phyloP scores from a whole-genome alignment of 2,329 filamentous ascomycete genomes.

The Apiospora malaysiana region DNA sequence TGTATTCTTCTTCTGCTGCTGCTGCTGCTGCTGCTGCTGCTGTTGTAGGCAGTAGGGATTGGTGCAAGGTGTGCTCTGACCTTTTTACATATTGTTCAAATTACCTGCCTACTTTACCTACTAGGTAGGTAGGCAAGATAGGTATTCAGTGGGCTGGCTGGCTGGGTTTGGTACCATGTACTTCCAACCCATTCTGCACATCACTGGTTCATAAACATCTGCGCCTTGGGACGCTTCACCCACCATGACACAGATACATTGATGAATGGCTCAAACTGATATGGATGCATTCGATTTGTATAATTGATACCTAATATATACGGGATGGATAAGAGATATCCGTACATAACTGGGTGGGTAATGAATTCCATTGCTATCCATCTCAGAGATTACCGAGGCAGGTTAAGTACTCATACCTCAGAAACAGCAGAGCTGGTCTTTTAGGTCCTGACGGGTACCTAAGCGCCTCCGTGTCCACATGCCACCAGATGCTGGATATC shows the following conservation, averaged over 20 bases:
- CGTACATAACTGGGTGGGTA: conserved; percentile 14
- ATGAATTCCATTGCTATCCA: not conserved
- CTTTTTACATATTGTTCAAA: not conserved
- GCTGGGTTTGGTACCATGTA: not conserved
- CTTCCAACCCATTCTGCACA: not conserved
- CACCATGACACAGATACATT: not conserved
- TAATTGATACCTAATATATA: conserved; percentile 16
- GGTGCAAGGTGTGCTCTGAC: conserved; percentile 15
- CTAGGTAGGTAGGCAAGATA: no score
- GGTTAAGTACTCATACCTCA: not conserved
- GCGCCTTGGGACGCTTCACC: not conserved
- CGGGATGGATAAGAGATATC: not conserved
- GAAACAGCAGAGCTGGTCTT: not conserved
- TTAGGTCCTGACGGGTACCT: conserved; percentile 1
- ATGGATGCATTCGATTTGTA: conserved; percentile 8
- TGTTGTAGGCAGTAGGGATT: not conserved
- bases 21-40: not conserved
- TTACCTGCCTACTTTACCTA: not conserved
- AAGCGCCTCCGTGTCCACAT: conserved; percentile 11
- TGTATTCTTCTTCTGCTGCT: not conserved
- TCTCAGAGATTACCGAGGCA: conserved; percentile 7
- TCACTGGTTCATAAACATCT: not conserved
- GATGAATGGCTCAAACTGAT: not conserved
- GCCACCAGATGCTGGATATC: not conserved
- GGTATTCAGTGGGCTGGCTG: not conserved